Base-by-base conservation (phyloP, 2,329 filamentous ascomycete species). In the Aureobasidium lini region DNA sequence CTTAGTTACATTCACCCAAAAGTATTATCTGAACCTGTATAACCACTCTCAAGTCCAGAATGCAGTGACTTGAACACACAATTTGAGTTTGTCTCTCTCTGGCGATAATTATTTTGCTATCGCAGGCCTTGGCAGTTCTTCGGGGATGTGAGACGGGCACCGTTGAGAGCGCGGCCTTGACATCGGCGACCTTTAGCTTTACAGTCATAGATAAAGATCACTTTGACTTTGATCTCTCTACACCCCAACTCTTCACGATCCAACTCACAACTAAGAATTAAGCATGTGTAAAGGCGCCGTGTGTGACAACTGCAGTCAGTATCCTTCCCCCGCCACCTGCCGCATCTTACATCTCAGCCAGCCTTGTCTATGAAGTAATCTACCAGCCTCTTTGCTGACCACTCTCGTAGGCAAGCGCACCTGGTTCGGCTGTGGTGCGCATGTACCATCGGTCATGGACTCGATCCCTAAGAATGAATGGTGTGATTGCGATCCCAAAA, bases 201-300 rank as follows among this genome's bases (percentile, higher is more conserved):
- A 43, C 16, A 18, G 11, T 23, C 11, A 15, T 16, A n/a, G 6
- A 16, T 43, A 54, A 16, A 54, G 37, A 9, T 2, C 15, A 9
- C 32, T 36, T 3, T 32, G 10, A 32, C 11, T 2, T 10, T 23
- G 40, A 29, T 11, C 23, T 16, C 16, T 36, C 16, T 2, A 23
- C 16, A 37, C 4, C 15, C 3, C 47, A 49, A 28, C 6, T 9
- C 4, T 10, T 23, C 32, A 23, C 8, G 10, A 18, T 5, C 16
- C 28, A 1, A 11, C 7, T 29, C 31, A 52, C 9, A 40, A 16
- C 39, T 10, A 54, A 23, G n/a, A 7, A 56, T n/a, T 39, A 57
- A 43, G 29, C n/a, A 89, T 89, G 86, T 89, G 86, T 71, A 85
- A 79, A 72, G 82, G 82, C 71, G 80, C 82, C 28, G 79, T 74